Evolutionary conservation across 257 asterid species (phyloP).

Genomic region (Lantana camara): DNA sequence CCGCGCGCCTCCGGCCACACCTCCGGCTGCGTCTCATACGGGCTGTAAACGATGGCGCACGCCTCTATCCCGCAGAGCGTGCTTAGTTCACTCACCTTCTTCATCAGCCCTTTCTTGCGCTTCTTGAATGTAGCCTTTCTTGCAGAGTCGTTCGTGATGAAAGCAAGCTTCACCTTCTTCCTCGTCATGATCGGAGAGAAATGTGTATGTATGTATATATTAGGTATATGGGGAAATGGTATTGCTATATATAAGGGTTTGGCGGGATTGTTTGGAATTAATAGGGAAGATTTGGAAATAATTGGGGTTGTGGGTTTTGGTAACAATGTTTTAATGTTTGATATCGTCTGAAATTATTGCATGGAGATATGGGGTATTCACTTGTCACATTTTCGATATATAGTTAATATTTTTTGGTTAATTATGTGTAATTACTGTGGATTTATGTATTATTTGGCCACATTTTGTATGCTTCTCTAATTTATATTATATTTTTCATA

Average conservation of each 20-base stretch:
- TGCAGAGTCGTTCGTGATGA: constrained; percentile 68
- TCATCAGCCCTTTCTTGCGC: constrained; percentile 78
- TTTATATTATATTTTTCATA: too few relatives aligned
- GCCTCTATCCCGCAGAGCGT: constrained; percentile 84
- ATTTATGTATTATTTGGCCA: too few relatives aligned
- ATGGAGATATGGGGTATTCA: constrained; percentile 25
- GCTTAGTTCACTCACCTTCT: constrained; percentile 78
- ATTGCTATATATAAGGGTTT: constrained; percentile 39
- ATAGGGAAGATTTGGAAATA: constrained; percentile 47
- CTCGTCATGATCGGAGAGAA: constrained; percentile 48
- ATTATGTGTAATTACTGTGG: too few relatives aligned
- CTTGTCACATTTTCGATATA: constrained; percentile 21
- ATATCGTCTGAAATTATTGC: constrained; percentile 28
- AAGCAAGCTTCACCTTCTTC: constrained; percentile 80
- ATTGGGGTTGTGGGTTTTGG: constrained; percentile 27
- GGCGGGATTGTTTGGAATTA: constrained; percentile 41
- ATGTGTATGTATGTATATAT: too few relatives aligned
- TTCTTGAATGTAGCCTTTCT: constrained; percentile 83
- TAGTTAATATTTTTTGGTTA: too few relatives aligned
- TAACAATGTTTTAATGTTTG: constrained; percentile 28
- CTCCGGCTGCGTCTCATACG: constrained; percentile 67
- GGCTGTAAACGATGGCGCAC: constrained; percentile 74
- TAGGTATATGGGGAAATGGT: not conserved
- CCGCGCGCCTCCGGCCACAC: constrained; percentile 68
- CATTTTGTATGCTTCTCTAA: too few relatives aligned